Percentiles rank a stretch among this genome's conserved stretches.
Conservation (phyloP, 208 protist genomes). For the Trypanosoma avium region DNA sequence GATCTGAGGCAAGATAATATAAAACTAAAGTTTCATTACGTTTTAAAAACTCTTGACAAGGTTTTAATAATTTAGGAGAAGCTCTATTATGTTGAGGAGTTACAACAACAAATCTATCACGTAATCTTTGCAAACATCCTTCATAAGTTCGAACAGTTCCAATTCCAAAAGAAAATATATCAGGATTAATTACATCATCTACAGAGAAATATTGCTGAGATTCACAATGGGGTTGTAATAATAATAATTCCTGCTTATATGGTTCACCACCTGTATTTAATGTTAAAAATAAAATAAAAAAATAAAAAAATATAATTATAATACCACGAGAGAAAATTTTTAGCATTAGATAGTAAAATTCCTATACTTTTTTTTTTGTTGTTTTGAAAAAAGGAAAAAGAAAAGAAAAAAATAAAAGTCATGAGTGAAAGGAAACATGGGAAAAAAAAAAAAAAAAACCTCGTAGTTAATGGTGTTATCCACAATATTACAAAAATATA, state of each 20-base stretch:
- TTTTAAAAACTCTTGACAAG: slow-evolving; percentile 16
- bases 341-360: no score
- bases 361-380: no score
- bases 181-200: slow-evolving; percentile 13
- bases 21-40: slow-evolving; percentile 11
- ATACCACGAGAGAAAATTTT: no score
- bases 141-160: slow-evolving; percentile 13
- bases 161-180: slow-evolving; percentile 1
- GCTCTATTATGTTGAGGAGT: not conserved
- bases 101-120: slow-evolving; percentile 20
- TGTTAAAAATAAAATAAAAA: not conserved
- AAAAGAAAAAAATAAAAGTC: no score
- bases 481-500: no score
- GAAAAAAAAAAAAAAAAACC: no score
- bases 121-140: slow-evolving; percentile 14
- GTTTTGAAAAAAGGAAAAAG: no score
- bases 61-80: slow-evolving; percentile 1
- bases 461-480: no score
- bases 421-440: no score
- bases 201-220: not conserved
- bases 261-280: no score
- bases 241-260: not conserved
- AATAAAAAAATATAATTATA: no score
- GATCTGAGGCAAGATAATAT: slow-evolving; percentile 20
- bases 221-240: not conserved